A percentile compares a stretch with the other conserved stretches of the same genome.
phyloP scores from a whole-genome alignment of 805 yeast species.

The Naumovozyma baii region DNA sequence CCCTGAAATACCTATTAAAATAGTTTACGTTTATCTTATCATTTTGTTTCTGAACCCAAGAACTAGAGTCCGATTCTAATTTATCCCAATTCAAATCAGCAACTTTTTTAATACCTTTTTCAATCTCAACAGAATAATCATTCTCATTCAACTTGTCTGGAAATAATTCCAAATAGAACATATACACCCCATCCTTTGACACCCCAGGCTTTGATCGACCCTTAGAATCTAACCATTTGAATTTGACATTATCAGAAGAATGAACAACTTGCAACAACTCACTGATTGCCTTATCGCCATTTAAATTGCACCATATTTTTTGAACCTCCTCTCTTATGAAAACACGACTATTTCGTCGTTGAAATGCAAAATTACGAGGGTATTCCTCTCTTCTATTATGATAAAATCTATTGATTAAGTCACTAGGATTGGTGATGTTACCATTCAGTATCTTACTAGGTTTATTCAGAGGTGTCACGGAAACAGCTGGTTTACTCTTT shows the following conservation, averaged over 20 bases:
- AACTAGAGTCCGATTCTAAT: constrained; percentile 1
- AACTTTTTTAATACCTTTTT: constrained; percentile 12
- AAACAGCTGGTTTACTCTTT: constrained; percentile 24
- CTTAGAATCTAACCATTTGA: constrained; percentile 2
- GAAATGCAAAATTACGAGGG: constrained; percentile 17
- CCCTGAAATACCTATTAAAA: constrained; percentile 2
- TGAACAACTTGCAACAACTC: constrained; percentile 2
- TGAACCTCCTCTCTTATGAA: constrained; percentile 8
- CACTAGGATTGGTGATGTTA: neutral
- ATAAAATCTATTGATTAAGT: neutral
- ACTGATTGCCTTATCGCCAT: constrained; percentile 14
- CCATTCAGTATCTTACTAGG: neutral
- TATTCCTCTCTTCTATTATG: neutral
- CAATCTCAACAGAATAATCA: constrained; percentile 11
- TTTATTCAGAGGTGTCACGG: constrained; percentile 6
- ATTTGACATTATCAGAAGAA: neutral
- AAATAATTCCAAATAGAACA: constrained; percentile 15
- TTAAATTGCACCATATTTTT: constrained; percentile 14
- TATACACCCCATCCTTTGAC: constrained; percentile 28
- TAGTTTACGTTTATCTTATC: neutral
- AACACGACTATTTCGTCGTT: constrained; percentile 11
- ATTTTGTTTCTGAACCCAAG: constrained; percentile 6
- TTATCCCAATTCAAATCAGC: constrained; percentile 17
- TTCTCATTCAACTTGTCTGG: constrained; percentile 13
- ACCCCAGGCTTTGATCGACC: constrained; percentile 14